These are phyloP conservation scores for Cladosporium phlei DNA, from an alignment of 2,329 filamentous ascomycete species.

Conservation along the genomic window DNA sequence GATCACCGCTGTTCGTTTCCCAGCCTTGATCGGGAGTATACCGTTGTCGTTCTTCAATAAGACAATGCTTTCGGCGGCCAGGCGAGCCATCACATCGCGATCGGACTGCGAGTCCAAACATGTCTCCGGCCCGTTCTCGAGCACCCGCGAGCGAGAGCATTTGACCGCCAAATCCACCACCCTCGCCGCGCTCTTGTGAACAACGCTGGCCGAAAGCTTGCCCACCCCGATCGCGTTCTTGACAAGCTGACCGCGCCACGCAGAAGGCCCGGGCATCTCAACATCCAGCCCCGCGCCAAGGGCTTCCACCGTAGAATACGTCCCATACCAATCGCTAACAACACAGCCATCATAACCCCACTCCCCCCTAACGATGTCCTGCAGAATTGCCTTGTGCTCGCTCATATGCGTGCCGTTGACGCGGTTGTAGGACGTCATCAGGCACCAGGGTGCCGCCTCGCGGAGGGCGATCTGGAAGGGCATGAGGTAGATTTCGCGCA, in stretches of 20 bases:
- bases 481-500: conserved; percentile 67
- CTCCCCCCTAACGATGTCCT: conserved; percentile 45
- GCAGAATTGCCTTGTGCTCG: conserved; percentile 63
- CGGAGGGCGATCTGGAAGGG: conserved; percentile 66
- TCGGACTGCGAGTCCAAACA: conserved; percentile 28
- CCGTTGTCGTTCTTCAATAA: conserved; percentile 62
- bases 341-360: conserved; percentile 57
- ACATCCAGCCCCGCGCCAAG: conserved; percentile 74
- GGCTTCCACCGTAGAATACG: conserved; percentile 63
- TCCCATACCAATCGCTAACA: conserved; percentile 73
- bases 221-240: background rate
- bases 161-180: too few species aligned
- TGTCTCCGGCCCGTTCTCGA: conserved; percentile 23
- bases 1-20: conserved; percentile 62
- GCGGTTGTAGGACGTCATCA: conserved; percentile 72
- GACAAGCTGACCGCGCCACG: conserved; percentile 10
- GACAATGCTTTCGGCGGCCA: conserved; percentile 28
- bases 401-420: conserved; percentile 70
- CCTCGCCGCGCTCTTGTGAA: too few species aligned
- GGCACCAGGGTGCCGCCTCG: conserved; percentile 22
- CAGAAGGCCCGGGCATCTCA: conserved; percentile 72
- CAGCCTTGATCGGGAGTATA: conserved; percentile 47
- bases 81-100: background rate
- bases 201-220: too few species aligned
- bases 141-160: too few species aligned